Percentiles rank a stretch among this genome's conserved stretches.
Evolutionary conservation across 2,329 filamentous ascomycete genomes (phyloP).

Genomic region (Talaromyces sp.): DNA sequence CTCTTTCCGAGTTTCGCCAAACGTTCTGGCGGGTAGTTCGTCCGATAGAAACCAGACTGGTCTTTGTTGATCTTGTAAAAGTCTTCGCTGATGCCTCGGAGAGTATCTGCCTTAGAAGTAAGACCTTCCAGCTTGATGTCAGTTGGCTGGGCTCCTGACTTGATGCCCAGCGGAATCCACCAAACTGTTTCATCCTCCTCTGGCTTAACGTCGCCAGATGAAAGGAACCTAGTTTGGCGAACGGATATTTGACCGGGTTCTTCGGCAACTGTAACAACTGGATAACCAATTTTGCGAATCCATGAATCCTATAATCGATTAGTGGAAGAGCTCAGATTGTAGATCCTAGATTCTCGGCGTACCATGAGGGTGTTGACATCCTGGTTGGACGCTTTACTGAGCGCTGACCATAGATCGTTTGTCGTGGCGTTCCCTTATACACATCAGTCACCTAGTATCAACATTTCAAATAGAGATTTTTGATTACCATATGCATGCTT

Average conservation of each 20-base stretch:
- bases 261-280: constrained; percentile 81
- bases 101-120: constrained; percentile 70
- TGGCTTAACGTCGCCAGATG: constrained; percentile 82
- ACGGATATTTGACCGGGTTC: constrained; percentile 77
- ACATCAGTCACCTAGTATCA: neutral
- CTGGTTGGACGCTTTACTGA: constrained; percentile 81
- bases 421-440: constrained; percentile 71
- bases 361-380: constrained; percentile 85
- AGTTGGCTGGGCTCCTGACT: constrained; percentile 66
- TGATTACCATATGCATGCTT: constrained; percentile 72
- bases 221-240: constrained; percentile 84
- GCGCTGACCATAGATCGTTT: constrained; percentile 81
- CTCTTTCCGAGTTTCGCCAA: constrained; percentile 76
- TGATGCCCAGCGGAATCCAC: constrained; percentile 90
- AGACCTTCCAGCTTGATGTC: constrained; percentile 65
- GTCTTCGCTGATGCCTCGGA: constrained; percentile 63
- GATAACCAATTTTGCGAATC: constrained; percentile 95
- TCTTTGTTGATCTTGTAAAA: constrained; percentile 96
- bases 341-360: constrained; percentile 16
- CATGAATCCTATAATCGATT: constrained; percentile 60
- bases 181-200: constrained; percentile 89
- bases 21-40: constrained; percentile 84
- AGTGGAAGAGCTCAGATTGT: constrained; percentile 11
- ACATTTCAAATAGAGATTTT: neutral
- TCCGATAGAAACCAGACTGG: constrained; percentile 85